Evolutionary conservation across 805 yeast genomes (phyloP).

Genomic region (Ogataea pilisensis): DNA sequence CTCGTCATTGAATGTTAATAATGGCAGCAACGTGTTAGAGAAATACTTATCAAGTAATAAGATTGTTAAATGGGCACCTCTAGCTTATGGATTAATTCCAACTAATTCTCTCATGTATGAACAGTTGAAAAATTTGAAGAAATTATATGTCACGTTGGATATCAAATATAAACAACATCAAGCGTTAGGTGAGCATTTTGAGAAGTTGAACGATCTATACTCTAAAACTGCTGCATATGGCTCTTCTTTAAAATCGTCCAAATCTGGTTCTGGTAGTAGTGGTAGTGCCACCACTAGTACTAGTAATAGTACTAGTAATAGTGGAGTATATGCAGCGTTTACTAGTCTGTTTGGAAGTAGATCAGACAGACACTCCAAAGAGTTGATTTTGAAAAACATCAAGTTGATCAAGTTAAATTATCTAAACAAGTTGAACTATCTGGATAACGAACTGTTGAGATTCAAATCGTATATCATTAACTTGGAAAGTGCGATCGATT

Average conservation of each 20-base stretch:
- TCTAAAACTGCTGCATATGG: background rate
- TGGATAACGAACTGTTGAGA: slow-evolving; percentile 41
- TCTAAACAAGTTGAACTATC: slow-evolving; percentile 37
- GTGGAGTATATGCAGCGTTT: slow-evolving; percentile 2
- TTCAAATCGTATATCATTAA: slow-evolving; percentile 42
- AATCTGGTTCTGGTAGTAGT: slow-evolving; percentile 5
- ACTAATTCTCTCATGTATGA: slow-evolving; percentile 28
- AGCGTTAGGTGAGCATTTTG: slow-evolving; percentile 13
- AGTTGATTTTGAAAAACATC: slow-evolving; percentile 29
- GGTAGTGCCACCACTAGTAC: too few species aligned
- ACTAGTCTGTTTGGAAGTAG: slow-evolving; percentile 15
- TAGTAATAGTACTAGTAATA: too few species aligned
- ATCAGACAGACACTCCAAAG: slow-evolving; percentile 9
- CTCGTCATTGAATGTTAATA: slow-evolving; percentile 9
- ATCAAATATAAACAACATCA: slow-evolving; percentile 41
- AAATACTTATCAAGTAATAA: slow-evolving; percentile 27
- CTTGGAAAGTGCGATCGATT: slow-evolving; percentile 44
- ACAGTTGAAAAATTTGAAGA: slow-evolving; percentile 37
- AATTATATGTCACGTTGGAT: slow-evolving; percentile 38
- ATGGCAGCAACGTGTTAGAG: slow-evolving; percentile 6
- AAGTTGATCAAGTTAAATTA: slow-evolving; percentile 36
- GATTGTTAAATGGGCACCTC: slow-evolving; percentile 41
- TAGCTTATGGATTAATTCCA: slow-evolving; percentile 24
- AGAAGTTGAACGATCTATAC: slow-evolving; percentile 12
- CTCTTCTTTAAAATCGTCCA: background rate